Base-by-base conservation (phyloP, 1,284 basidiomycete genomes). In the Leccinum pseudoinsigne region DNA sequence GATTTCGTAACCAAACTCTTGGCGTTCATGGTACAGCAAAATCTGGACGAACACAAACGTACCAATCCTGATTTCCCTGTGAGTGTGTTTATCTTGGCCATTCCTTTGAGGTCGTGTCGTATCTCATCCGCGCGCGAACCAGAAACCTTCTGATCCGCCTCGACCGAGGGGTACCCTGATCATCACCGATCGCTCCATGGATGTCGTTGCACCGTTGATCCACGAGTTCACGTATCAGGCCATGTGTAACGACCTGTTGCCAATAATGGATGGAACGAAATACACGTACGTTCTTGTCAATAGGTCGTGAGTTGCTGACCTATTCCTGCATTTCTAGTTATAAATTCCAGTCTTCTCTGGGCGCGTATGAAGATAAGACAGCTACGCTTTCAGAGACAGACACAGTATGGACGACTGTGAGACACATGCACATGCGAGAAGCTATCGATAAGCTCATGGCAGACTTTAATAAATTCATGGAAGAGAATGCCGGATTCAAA, bases 181-280 rank as follows among this genome's bases (percentile, higher is more conserved):
- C 71, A 92, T 99, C 67, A 97, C 96, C 2, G 97, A 99, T 76
- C 87, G 97, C 16, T 86, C 95, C 3, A 95, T 99, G 91, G 97
- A 99, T 77, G 88, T 90, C 65, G 76, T 92, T 16, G 91, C 94
- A 1, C 97, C 97, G 0, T 86, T 98, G 67, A 76, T 98, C 54
- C 97, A 99, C 75, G 97, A 99, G 72, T 99, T 99, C 74, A 98
- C 95, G 47, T 99, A 99, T 76, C 97, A 99, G 76, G 97, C 97
- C 1, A 99, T 99, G 97, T 91, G 89, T 58, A 95, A 97, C 71
- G 97, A 99, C 76, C 78, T 99, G 34, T 82, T 99, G 2, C 87
- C 90, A 18, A 93, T 99, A 63, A 86, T 93, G 63, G 87, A 95
- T 66, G 97, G 95, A 28, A 84, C 82, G 3, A 88, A 84, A 75